These are phyloP conservation scores for Suillus spraguei DNA, from an alignment of 768 basidiomycete genomes.

Conservation along the genomic window DNA sequence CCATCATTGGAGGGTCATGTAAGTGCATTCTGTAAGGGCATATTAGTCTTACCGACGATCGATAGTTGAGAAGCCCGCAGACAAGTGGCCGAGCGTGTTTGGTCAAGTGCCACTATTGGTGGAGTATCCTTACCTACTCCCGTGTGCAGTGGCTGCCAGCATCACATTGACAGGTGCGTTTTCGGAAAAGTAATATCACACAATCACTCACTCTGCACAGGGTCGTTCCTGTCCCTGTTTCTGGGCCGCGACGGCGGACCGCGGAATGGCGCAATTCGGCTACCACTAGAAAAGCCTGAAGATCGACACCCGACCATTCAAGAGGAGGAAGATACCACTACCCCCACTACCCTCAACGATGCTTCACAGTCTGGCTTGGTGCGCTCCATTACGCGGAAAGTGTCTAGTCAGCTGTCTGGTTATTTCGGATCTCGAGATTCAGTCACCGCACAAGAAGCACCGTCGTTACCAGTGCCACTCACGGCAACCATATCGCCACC, in stretches of 20 bases:
- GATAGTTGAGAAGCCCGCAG: constrained; percentile 79
- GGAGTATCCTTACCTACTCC: constrained; percentile 88
- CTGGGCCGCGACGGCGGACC: constrained; percentile 91
- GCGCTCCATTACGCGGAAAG: constrained; percentile 45
- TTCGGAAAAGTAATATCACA: neutral
- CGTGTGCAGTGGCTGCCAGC: constrained; percentile 74
- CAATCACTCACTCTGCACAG: constrained; percentile 38
- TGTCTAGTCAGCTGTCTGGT: constrained; percentile 59
- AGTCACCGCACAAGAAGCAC: constrained; percentile 35
- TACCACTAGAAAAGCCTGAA: constrained; percentile 73
- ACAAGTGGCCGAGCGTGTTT: constrained; percentile 85
- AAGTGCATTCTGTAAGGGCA: constrained; percentile 31
- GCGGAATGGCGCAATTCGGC: constrained; percentile 79
- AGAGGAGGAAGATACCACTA: constrained; percentile 62
- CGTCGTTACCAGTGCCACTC: constrained; percentile 48
- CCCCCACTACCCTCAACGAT: constrained; percentile 49
- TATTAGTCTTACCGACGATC: constrained; percentile 16
- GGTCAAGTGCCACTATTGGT: constrained; percentile 66
- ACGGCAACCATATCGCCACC: constrained; percentile 36
- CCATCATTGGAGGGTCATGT: constrained; percentile 85
- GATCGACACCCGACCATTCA: constrained; percentile 52
- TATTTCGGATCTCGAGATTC: constrained; percentile 58
- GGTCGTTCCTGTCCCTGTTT: constrained; percentile 87
- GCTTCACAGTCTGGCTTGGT: constrained; percentile 37
- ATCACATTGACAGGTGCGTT: constrained; percentile 71